Conservation (phyloP, 1,139 yeast species). For the Pichia inconspicua region DNA sequence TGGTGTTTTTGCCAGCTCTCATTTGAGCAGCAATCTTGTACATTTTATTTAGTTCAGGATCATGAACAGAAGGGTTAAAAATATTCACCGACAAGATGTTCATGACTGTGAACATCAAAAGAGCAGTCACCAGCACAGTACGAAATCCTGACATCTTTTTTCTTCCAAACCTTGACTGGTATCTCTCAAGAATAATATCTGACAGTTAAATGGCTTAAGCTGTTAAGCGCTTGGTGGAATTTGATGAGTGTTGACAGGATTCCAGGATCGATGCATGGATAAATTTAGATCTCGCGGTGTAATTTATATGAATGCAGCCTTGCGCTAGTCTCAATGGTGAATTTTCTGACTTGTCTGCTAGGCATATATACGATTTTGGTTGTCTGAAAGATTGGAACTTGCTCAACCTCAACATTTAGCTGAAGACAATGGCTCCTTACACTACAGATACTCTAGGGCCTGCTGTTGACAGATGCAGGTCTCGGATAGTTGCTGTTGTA, state of each 20-base stretch:
- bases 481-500: background rate
- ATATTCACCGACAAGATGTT: constrained; percentile 9
- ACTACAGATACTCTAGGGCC: background rate
- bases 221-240: too few species aligned
- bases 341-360: too few species aligned
- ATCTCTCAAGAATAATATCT: background rate
- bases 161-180: background rate
- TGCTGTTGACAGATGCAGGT: background rate
- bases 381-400: too few species aligned
- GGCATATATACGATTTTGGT: too few species aligned
- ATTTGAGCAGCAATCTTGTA: constrained; percentile 8
- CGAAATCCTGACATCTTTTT: background rate
- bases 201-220: too few species aligned
- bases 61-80: constrained; percentile 6
- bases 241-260: too few species aligned
- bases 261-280: background rate
- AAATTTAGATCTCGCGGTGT: too few species aligned
- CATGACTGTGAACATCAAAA: constrained; percentile 7
- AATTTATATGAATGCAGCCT: too few species aligned
- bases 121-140: constrained; percentile 1
- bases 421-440: background rate
- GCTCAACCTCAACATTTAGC: background rate
- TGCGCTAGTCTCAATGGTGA: too few species aligned
- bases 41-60: constrained; percentile 8
- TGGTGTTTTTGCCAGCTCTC: background rate